These are phyloP conservation scores for Megacollybia marginata DNA, from an alignment of 768 basidiomycete species.

Conservation along the genomic window DNA sequence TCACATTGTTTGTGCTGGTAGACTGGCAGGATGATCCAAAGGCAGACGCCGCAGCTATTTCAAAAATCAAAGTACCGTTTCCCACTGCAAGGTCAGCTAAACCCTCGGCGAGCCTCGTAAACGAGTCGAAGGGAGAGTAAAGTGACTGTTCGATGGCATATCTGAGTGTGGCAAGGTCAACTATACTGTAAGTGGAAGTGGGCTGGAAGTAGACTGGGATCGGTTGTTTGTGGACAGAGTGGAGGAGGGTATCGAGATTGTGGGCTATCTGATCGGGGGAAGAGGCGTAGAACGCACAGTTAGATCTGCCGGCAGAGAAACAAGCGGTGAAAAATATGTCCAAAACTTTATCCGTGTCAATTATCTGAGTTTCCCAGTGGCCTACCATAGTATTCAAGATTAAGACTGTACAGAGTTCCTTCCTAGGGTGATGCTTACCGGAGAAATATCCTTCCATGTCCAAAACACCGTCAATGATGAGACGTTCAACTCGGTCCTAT, in stretches of 20 bases:
- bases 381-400: not conserved
- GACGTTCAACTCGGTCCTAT: slow-evolving; percentile 9
- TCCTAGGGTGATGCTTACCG: not conserved
- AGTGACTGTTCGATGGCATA: slow-evolving; percentile 13
- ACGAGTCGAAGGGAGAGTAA: slow-evolving; percentile 15
- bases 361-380: slow-evolving; percentile 11
- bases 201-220: slow-evolving; percentile 9
- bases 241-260: slow-evolving; percentile 10
- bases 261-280: slow-evolving; percentile 9
- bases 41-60: slow-evolving; percentile 2
- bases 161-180: slow-evolving; percentile 14
- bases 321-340: slow-evolving; percentile 17
- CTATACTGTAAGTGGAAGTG: slow-evolving; percentile 13
- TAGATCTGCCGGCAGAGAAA: slow-evolving; percentile 12
- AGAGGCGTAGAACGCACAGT: slow-evolving; percentile 15
- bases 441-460: slow-evolving; percentile 18
- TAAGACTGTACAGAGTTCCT: not conserved
- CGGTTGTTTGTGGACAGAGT: slow-evolving; percentile 9
- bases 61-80: slow-evolving; percentile 13
- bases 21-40: not conserved
- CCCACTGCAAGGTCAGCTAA: slow-evolving; percentile 18
- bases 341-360: slow-evolving; percentile 16
- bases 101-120: slow-evolving; percentile 9
- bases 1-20: not conserved
- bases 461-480: slow-evolving; percentile 14